phyloP scores from a whole-genome alignment of 148 eudicot species.

The Heliosperma pusillum region DNA sequence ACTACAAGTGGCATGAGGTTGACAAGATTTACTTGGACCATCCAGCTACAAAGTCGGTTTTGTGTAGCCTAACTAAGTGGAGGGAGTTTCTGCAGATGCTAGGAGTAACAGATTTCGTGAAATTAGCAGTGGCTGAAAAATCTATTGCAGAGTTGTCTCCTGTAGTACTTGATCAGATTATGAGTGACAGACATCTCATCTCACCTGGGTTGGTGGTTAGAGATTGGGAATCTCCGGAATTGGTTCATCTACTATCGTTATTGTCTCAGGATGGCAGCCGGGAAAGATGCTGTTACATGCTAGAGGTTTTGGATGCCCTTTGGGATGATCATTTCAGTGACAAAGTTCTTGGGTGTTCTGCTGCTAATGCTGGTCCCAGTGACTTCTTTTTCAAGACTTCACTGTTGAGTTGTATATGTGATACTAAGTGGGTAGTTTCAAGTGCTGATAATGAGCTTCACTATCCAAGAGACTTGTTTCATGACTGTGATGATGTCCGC shows the following conservation, averaged over 20 bases:
- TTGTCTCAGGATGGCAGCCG: conserved; percentile 43
- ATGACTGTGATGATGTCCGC: conserved; percentile 72
- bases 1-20: conserved; percentile 73
- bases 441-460: conserved; percentile 56
- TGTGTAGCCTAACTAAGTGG: conserved; percentile 61
- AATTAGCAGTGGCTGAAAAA: conserved; percentile 54
- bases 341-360: conserved; percentile 49
- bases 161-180: conserved; percentile 30
- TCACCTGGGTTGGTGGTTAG: conserved; percentile 40
- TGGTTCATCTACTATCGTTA: conserved; percentile 47
- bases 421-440: conserved; percentile 60
- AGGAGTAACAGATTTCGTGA: conserved; percentile 82
- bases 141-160: conserved; percentile 42
- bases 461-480: conserved; percentile 62
- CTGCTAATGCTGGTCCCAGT: conserved; percentile 31
- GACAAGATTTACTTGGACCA: conserved; percentile 60
- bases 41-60: conserved; percentile 44
- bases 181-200: conserved; percentile 32
- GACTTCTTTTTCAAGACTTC: conserved; percentile 54
- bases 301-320: conserved; percentile 70
- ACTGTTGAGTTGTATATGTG: conserved; percentile 44
- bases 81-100: conserved; percentile 66
- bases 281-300: conserved; percentile 48
- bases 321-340: conserved; percentile 75
- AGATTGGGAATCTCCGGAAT: conserved; percentile 92